Base-by-base conservation (phyloP, 768 basidiomycete species). In the Mycena rosella region DNA sequence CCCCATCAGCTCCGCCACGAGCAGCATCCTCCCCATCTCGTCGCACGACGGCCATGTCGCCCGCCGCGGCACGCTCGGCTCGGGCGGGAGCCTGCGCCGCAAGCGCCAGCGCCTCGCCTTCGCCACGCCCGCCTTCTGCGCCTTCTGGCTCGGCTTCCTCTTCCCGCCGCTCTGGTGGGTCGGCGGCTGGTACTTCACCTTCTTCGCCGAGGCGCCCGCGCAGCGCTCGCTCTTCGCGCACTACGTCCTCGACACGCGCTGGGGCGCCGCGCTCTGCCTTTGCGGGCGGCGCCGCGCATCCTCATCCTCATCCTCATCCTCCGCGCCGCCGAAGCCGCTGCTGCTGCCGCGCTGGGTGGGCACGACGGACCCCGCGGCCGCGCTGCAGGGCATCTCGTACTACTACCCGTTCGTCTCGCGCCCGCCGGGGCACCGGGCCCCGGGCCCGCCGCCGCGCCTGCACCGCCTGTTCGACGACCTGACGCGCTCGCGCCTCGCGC, bases 381-480 rank as follows among this genome's bases (percentile, higher is more conserved):
- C 65, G 54, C 45, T 71, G 26, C 51, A 65, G n/a, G 70, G 70
- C 42, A 71, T 71, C 51, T 63, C 70, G n/a, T 71, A 71, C 59
- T 71, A 71, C 32, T 71, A 71, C 54, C 70, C 70, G n/a, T 71
- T 68, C 60, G 70, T 71, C 5, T 71, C 70, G 52, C 70, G 70
- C 27, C 66, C 65, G 5, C 34, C 65, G 15, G 66, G 66, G 48
- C 59, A 71, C 60, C 54, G 67, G 45, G 49, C 65, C 20, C 65
- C 62, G 18, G 40, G 32, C 20, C 59, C 66, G 18, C 36, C 70
- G 42, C 70, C 66, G 49, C 22, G 34, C 17, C 40, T 71, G 38
- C 70, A 71, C 49, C 5, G 18, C 13, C 47, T 60, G 20, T 71
- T 71, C 24, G 70, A 71, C 47, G 59, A 62, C 34, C 7, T 65